phyloP scores from a whole-genome alignment of 2,329 filamentous ascomycete species.

The Xylariaceae sp. region DNA sequence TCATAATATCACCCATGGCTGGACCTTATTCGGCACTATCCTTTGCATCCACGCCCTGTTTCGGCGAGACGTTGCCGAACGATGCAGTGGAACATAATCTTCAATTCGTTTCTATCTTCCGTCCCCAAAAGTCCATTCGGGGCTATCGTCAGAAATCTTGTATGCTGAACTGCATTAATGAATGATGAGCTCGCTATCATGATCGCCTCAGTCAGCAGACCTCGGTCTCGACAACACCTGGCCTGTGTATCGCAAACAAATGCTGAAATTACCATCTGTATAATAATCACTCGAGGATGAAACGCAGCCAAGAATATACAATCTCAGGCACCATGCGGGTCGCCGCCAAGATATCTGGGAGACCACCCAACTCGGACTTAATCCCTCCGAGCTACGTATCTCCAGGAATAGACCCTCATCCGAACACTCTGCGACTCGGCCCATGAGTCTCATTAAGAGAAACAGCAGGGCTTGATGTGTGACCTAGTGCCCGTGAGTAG shows the following conservation, averaged over 20 bases:
- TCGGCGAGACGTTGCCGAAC: background rate
- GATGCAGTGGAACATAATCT: background rate
- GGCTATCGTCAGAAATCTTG: background rate
- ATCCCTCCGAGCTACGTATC: slow-evolving; percentile 9
- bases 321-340: background rate
- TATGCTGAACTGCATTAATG: background rate
- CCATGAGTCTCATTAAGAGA: background rate
- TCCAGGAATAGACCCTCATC: background rate
- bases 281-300: background rate
- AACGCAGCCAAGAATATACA: background rate
- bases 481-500: no score
- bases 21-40: slow-evolving; percentile 12
- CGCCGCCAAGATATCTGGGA: slow-evolving; percentile 7
- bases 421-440: background rate
- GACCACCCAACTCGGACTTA: slow-evolving; percentile 11
- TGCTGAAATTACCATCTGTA: background rate
- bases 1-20: slow-evolving; percentile 19
- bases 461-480: no score
- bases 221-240: no score
- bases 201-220: background rate
- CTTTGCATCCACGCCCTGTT: background rate
- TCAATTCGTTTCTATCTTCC: background rate
- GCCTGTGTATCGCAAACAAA: background rate
- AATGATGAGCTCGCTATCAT: background rate
- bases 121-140: background rate